A percentile compares a stretch with the other conserved stretches of the same genome.
phyloP scores from a whole-genome alignment of 768 basidiomycete genomes.

The Leccinum ochraceum region DNA sequence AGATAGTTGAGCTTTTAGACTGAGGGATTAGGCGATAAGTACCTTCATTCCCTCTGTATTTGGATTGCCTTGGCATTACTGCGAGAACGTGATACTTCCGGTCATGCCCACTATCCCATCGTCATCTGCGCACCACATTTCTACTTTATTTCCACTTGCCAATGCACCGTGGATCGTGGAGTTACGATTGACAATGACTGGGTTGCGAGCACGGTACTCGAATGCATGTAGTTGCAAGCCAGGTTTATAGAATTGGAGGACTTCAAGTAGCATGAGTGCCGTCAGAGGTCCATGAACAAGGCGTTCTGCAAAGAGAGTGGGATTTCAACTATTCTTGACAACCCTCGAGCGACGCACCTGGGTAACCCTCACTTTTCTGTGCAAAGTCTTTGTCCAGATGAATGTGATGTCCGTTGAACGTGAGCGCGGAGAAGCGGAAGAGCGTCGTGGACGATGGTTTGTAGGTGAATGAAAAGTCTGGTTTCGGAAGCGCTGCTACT shows the following conservation, averaged over 20 bases:
- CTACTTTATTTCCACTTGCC: slow-evolving; percentile 36
- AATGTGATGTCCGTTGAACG: slow-evolving; percentile 83
- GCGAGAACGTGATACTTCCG: slow-evolving; percentile 42
- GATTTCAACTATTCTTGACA: not conserved
- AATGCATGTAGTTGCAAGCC: slow-evolving; percentile 49
- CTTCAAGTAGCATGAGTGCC: slow-evolving; percentile 75
- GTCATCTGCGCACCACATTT: slow-evolving; percentile 61
- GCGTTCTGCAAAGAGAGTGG: slow-evolving; percentile 49
- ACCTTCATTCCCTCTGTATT: not conserved
- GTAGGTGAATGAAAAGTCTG: slow-evolving; percentile 66
- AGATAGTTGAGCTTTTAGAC: not conserved
- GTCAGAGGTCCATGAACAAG: slow-evolving; percentile 87
- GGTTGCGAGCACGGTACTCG: slow-evolving; percentile 71
- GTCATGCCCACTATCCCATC: slow-evolving; percentile 70
- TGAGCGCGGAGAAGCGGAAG: slow-evolving; percentile 85
- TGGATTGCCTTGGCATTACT: not conserved
- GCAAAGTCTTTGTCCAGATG: slow-evolving; percentile 81
- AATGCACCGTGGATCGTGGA: slow-evolving; percentile 50
- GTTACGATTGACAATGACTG: slow-evolving; percentile 53
- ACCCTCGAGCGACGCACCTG: slow-evolving; percentile 42
- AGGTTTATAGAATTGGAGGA: slow-evolving; percentile 51
- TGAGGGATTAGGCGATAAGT: not conserved
- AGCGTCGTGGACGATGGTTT: slow-evolving; percentile 69
- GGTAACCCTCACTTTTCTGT: slow-evolving; percentile 66
- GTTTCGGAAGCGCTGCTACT: slow-evolving; percentile 54